These are phyloP conservation scores for Emericellopsis atlantica DNA, from an alignment of 2,329 filamentous ascomycete species.

Conservation along the genomic window DNA sequence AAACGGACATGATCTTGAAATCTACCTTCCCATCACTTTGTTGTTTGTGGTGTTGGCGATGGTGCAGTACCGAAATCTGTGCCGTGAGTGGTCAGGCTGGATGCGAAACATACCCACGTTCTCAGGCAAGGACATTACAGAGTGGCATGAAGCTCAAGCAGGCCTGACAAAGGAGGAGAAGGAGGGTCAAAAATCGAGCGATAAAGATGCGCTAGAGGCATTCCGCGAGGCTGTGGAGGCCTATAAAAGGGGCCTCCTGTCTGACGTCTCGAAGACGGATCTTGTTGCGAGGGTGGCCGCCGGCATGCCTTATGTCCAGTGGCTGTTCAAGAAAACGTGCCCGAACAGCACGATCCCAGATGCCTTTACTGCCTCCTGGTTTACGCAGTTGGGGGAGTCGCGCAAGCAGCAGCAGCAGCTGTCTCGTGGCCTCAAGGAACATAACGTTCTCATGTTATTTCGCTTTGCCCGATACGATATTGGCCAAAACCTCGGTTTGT, in stretches of 20 bases:
- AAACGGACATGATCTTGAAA: constrained; percentile 34
- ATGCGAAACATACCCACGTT: constrained; percentile 33
- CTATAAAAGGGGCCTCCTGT: constrained; percentile 5
- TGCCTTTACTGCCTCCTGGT: constrained; percentile 19
- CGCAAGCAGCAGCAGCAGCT: constrained; percentile 20
- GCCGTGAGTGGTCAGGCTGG: constrained; percentile 48
- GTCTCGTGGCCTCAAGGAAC: constrained; percentile 21
- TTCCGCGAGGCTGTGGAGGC: constrained; percentile 23
- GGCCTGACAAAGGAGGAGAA: constrained; percentile 4
- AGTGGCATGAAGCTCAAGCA: constrained; percentile 20
- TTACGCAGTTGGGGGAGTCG: constrained; percentile 18
- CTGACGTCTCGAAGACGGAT: constrained; percentile 2
- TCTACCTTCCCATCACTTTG: constrained; percentile 43
- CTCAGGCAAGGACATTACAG: constrained; percentile 33
- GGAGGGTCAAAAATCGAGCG: constrained; percentile 5
- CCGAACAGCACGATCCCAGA: constrained; percentile 12
- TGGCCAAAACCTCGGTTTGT: constrained; percentile 21
- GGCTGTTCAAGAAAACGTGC: constrained; percentile 20
- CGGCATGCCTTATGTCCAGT: constrained; percentile 19
- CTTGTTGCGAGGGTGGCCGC: constrained; percentile 9
- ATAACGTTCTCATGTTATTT: constrained; percentile 22
- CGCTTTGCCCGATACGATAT: constrained; percentile 21
- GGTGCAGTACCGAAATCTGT: constrained; percentile 37
- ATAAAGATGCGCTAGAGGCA: constrained; percentile 10
- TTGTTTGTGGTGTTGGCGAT: constrained; percentile 37